Conservation (phyloP, 176 grass and related monocot genomes). For the Otatea glauca region DNA sequence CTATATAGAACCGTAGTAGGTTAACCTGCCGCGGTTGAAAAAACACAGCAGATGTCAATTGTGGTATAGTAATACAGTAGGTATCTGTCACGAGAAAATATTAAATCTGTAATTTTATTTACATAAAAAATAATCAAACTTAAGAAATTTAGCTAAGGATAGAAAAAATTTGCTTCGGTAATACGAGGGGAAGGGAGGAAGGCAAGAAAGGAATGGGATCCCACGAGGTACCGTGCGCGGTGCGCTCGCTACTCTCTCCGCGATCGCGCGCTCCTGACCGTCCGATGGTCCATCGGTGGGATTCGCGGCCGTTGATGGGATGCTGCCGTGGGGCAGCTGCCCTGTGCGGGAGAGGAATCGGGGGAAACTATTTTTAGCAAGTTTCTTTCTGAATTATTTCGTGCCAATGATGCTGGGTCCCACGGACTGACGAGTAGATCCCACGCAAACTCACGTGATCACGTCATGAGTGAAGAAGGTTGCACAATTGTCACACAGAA, state of each 20-base stretch:
- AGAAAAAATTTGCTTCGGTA: too few species aligned
- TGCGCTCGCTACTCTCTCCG: not conserved
- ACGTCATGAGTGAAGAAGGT: not conserved
- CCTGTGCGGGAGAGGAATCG: constrained; percentile 27
- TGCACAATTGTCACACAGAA: not conserved
- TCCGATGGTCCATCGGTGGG: not conserved
- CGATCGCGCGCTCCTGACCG: not conserved
- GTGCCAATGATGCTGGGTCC: not conserved
- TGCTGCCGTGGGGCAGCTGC: not conserved
- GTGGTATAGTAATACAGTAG: too few species aligned
- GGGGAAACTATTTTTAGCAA: constrained; percentile 19
- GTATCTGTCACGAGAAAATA: too few species aligned
- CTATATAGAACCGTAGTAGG: too few species aligned
- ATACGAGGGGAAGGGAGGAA: not conserved
- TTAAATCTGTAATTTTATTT: too few species aligned
- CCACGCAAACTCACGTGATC: not conserved
- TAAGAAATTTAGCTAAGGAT: too few species aligned
- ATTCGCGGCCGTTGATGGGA: not conserved
- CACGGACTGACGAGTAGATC: not conserved
- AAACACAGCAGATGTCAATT: too few species aligned
- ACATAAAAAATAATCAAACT: too few species aligned
- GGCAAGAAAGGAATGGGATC: constrained; percentile 56
- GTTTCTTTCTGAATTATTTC: constrained; percentile 26
- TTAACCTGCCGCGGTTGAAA: too few species aligned
- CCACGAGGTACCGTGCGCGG: constrained; percentile 16